Base-by-base conservation (phyloP, 2,329 filamentous ascomycete species). In the Polytolypa hystricis region DNA sequence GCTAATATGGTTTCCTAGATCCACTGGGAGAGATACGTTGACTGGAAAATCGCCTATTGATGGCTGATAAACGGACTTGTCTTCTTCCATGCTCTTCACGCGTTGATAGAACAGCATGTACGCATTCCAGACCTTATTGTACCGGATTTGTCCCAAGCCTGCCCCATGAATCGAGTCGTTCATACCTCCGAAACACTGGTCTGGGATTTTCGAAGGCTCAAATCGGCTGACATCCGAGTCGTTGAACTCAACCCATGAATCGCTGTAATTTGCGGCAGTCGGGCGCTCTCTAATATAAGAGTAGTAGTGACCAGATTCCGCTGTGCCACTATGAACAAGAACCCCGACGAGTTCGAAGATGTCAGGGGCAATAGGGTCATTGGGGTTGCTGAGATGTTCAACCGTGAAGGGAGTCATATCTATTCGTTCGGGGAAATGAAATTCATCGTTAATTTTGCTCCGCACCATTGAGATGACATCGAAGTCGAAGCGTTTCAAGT, bases 51-150 rank as follows among this genome's bases (percentile, higher is more conserved):
- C 62, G 32, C 77, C 51, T 18, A 61, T 61, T 1, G 49, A 47
- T 7, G 55, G 46, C 35, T 63, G 54, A 47, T 76, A 61, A 2
- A 57, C 49, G 18, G 68, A 59, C 47, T 74, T 69, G 41, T 74
- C 70, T 11, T 59, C 57, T 12, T 67, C 64, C 38, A 87, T 67
- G 4, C 75, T 74, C 0, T 79, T 79, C 3, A 78, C 74, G 33
- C 91, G 77, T 56, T 95, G 83, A 56, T 98, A 98, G 58, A 98
- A 96, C 6, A 98, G 71, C 84, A 98, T 96, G 58, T 98, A 98
- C 9, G 89, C 91, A 55, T 85, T 96, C 66, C 80, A 65, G 4
- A 74, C 72, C 58, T 87, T 89, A 49, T 79, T 74, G 45, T 71
- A 76, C 0, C 65, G 47, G 12, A 67, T 54, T 19, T 56, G 52